Evolutionary conservation across 495 filamentous ascomycete genomes (phyloP).

Genomic region (Aspergillus steynii): DNA sequence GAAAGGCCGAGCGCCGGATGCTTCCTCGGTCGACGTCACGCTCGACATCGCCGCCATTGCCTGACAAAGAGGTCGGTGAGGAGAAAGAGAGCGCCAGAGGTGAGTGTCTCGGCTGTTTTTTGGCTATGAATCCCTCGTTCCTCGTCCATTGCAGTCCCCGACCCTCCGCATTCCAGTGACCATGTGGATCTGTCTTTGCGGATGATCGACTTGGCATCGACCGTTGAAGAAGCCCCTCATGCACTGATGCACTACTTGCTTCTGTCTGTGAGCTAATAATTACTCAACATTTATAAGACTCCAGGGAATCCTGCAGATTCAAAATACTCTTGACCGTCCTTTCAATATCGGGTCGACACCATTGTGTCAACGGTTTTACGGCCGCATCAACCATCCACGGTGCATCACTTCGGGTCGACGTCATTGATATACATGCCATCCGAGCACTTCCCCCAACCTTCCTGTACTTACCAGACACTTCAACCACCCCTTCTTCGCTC

Average conservation of each 20-base stretch:
- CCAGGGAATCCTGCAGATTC: not conserved
- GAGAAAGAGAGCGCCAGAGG: not conserved
- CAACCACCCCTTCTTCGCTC: slow-evolving; percentile 1
- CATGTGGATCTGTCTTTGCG: slow-evolving; percentile 2
- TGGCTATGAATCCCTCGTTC: not conserved
- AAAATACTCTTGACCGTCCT: not conserved
- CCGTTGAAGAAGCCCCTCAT: slow-evolving; percentile 2
- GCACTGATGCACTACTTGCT: not conserved
- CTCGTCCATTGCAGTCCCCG: not conserved
- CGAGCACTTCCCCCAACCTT: slow-evolving; percentile 1
- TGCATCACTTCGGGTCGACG: slow-evolving; percentile 19
- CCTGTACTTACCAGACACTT: not conserved
- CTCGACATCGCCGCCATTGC: not conserved
- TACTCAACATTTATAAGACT: not conserved
- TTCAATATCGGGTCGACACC: not conserved
- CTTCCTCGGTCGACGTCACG: not conserved
- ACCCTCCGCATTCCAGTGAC: not conserved
- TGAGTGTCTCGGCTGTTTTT: not conserved
- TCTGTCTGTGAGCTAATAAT: not conserved
- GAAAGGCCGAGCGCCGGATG: slow-evolving; percentile 11
- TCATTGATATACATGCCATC: slow-evolving; percentile 24
- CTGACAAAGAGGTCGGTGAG: not conserved
- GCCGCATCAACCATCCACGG: not conserved
- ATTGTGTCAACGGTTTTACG: not conserved
- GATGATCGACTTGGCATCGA: slow-evolving; percentile 12